Evolutionary conservation across 2,329 filamentous ascomycete species (phyloP), one percentile per base, ranked within the genome.

Genomic region (Xylaria sp.): DNA sequence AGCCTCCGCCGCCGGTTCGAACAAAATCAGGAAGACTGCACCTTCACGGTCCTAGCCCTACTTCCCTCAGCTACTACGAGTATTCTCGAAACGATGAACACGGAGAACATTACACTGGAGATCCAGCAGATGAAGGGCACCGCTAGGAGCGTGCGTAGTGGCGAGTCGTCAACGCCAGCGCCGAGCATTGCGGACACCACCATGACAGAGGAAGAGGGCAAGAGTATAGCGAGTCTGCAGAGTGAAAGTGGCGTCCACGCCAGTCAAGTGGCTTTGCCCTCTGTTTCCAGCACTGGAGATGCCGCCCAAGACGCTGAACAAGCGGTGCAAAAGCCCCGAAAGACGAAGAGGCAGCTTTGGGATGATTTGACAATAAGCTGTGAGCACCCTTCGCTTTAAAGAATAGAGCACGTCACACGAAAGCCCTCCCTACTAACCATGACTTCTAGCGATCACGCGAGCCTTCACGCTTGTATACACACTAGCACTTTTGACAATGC

Each of bases 11-110:
- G 96, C 66, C 92, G 96, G 76, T 99, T 99, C 81, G 93, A 98
- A 79, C 96, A 99, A 81, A 99, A 99, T 80, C 96, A 99, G 79
- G 95, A 97, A 78, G 96, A 99, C 81, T 99, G 96, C 81, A 97
- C 95, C 54, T 97, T 96, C 78, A 99, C 96, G 42, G 94, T 98
- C 50, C 89, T 98, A n/a, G 96, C 95, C 33, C 89, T 99, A 62
- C 86, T 99, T 10, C 96, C 96, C 4, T 97, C 95, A 38, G 92
- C 94, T 6, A 94, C 94, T 27, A 89, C 96, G 72, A 95, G 96
- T 77, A 91, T 99, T 74, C 84, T 97, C 75, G 90, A 93, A 72
- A 90, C 91, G 36, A 88, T 98, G 73, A 93, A 96, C 60, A 97
- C 97, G 49, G 96, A 99, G 79, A 89, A 92, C 75, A 93, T 97